Conservation (phyloP, 1,284 basidiomycete species). For the Ceratorhiza oryzae-sativae region DNA sequence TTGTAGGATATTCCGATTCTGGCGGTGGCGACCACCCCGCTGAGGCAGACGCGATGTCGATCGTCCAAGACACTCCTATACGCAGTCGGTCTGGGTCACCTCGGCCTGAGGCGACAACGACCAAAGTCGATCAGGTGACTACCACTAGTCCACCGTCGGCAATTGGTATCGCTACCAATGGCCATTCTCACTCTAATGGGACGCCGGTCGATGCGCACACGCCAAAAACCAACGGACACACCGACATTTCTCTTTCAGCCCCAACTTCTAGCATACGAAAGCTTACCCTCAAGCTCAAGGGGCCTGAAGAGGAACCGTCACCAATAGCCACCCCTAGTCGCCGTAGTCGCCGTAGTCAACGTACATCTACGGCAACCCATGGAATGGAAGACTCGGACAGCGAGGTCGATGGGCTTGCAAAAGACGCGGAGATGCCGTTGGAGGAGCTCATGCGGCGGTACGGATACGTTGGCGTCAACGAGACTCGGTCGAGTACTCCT, state of each 20-base stretch:
- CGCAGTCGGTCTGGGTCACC: not conserved
- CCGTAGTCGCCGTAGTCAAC: not conserved
- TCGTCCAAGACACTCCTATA: conserved; percentile 25
- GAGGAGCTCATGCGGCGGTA: conserved; percentile 61
- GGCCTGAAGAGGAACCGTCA: conserved; percentile 49
- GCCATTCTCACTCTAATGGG: not conserved
- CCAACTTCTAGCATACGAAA: conserved; percentile 51
- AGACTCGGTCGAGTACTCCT: conserved; percentile 32
- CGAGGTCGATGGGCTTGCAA: conserved; percentile 57
- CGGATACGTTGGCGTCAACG: conserved; percentile 50
- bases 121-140: not conserved
- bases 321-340: conserved; percentile 45
- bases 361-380: not conserved
- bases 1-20: conserved; percentile 15
- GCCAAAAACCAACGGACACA: conserved; percentile 6
- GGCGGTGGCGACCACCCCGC: conserved; percentile 25
- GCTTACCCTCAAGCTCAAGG: conserved; percentile 54
- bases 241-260: conserved; percentile 39
- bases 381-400: conserved; percentile 51
- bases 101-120: not conserved
- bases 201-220: conserved; percentile 8
- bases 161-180: not conserved
- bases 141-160: not conserved
- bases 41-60: conserved; percentile 38
- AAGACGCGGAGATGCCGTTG: conserved; percentile 60